Conservation (phyloP, 164 flowering plant genomes). For the Malania oleifera region DNA sequence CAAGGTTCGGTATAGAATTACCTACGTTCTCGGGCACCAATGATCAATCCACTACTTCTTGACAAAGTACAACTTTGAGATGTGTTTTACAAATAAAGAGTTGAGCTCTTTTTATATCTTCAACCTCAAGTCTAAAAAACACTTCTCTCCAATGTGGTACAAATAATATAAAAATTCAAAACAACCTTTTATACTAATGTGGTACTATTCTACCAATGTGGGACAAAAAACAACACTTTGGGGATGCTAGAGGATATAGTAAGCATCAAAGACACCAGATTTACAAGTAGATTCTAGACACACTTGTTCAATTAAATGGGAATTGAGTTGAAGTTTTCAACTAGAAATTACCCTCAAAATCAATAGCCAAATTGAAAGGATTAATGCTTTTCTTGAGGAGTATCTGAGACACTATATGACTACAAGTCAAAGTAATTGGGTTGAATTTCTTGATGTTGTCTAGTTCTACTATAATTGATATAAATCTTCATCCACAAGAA, state of each 20-base stretch:
- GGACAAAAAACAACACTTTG: too few relatives aligned
- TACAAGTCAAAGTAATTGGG: neutral
- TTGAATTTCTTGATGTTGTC: neutral
- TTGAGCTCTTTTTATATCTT: too few relatives aligned
- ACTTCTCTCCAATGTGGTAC: too few relatives aligned
- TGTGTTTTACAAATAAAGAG: too few relatives aligned
- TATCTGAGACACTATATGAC: neutral
- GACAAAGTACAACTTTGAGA: too few relatives aligned
- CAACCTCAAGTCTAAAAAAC: too few relatives aligned
- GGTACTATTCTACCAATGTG: too few relatives aligned
- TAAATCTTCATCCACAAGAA: neutral
- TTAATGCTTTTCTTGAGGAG: neutral
- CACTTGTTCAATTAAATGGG: neutral
- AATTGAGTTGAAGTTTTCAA: neutral
- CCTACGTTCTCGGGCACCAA: too few relatives aligned
- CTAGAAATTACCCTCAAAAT: conserved; percentile 4
- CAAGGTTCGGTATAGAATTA: too few relatives aligned
- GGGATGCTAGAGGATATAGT: neutral
- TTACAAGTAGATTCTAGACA: neutral
- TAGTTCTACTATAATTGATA: conserved; percentile 5
- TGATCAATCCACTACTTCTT: too few relatives aligned
- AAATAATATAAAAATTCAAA: too few relatives aligned
- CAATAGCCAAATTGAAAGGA: neutral
- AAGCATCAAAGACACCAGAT: neutral
- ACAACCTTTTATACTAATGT: too few relatives aligned